A percentile compares a stretch with the other conserved stretches of the same genome.
Evolutionary conservation across 306 rosid genomes (phyloP).

Genomic region (Rubus idaeus): DNA sequence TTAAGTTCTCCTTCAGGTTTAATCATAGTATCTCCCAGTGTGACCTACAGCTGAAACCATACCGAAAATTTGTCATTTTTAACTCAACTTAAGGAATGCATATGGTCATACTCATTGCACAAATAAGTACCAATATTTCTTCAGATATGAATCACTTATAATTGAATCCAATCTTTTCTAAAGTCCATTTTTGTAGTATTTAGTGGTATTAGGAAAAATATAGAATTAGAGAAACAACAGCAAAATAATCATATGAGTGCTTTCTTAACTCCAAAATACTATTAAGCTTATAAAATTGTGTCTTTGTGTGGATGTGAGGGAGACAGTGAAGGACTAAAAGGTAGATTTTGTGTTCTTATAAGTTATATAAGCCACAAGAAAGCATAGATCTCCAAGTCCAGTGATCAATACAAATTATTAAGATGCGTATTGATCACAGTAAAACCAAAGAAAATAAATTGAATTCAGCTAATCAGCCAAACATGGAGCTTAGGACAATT

Average conservation of each 20-base stretch:
- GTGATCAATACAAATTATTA: not conserved
- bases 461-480: not conserved
- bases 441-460: not conserved
- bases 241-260: not conserved
- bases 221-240: not conserved
- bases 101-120: not conserved
- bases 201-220: not conserved
- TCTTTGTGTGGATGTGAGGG: not conserved
- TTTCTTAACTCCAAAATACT: constrained; percentile 8
- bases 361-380: not conserved
- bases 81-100: not conserved
- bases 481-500: not conserved
- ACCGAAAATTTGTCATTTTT: not conserved
- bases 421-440: not conserved
- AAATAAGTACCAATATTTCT: not conserved
- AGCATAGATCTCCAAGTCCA: not conserved
- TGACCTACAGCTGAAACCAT: constrained; percentile 21
- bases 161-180: not conserved
- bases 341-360: not conserved
- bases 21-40: constrained; percentile 45
- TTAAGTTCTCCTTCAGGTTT: constrained; percentile 72
- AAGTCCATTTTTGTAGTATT: not conserved
- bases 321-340: not conserved
- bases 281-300: not conserved
- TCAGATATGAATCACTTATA: not conserved